A percentile compares a stretch with the other conserved stretches of the same genome.
These are phyloP conservation scores for Coprinopsis cinerea DNA, from an alignment of 768 basidiomycete species.

Conservation along the genomic window DNA sequence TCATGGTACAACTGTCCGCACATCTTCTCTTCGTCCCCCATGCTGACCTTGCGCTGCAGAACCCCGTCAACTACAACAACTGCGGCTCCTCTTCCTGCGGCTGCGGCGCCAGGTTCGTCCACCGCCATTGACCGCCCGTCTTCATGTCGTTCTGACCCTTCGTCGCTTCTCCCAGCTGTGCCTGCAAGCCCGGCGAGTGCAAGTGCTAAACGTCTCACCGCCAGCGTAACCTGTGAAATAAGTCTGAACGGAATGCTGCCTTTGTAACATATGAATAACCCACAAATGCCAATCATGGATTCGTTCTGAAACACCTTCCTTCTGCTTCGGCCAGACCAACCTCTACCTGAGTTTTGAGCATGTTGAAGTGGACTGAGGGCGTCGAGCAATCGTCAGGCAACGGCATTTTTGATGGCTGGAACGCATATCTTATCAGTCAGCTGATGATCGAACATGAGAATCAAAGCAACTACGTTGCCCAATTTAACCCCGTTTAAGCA, in stretches of 20 bases:
- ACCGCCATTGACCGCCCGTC: neutral
- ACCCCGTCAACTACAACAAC: constrained; percentile 35
- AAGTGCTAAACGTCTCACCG: constrained; percentile 43
- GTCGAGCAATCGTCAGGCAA: no score
- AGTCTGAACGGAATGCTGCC: neutral
- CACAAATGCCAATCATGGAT: no score
- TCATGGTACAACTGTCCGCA: constrained; percentile 31
- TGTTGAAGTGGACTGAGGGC: no score
- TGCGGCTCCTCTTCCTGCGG: constrained; percentile 46
- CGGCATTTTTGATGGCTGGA: neutral
- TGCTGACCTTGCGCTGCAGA: constrained; percentile 18
- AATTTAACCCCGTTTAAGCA: neutral
- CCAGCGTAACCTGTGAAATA: no score
- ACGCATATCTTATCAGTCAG: neutral
- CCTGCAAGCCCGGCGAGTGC: constrained; percentile 57
- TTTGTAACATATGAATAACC: neutral
- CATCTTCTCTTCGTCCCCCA: constrained; percentile 2
- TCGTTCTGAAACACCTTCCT: no score
- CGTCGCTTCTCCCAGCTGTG: constrained; percentile 35
- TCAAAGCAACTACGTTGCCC: neutral
- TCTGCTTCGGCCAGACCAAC: no score
- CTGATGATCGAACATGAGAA: neutral
- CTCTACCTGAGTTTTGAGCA: no score
- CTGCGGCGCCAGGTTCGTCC: constrained; percentile 42
- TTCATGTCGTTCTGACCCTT: neutral